These are phyloP conservation scores for Cicer arietinum DNA, from an alignment of 306 rosid genomes.

Conservation along the genomic window DNA sequence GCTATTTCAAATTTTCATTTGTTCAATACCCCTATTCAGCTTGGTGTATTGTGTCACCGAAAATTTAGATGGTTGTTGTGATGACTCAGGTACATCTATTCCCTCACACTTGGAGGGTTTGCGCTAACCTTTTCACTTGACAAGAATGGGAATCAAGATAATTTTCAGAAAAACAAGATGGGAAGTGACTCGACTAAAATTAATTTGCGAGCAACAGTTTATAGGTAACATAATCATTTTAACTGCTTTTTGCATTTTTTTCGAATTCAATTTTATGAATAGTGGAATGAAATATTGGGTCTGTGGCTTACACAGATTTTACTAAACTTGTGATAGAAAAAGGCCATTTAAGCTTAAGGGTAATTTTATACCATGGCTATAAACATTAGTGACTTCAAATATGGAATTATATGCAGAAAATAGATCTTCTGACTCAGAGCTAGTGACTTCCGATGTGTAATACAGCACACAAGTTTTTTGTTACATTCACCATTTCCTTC, in stretches of 20 bases:
- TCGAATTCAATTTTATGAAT: slow-evolving; percentile 24
- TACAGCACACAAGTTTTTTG: not conserved
- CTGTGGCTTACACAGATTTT: slow-evolving; percentile 15
- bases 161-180: slow-evolving; percentile 42
- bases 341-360: not conserved
- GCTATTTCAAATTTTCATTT: slow-evolving; percentile 39
- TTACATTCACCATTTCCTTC: not conserved
- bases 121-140: slow-evolving; percentile 75
- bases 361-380: not conserved
- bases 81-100: slow-evolving; percentile 65
- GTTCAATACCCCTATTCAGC: slow-evolving; percentile 10
- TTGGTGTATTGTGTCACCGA: slow-evolving; percentile 21
- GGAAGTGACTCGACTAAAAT: slow-evolving; percentile 76
- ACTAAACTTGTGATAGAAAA: slow-evolving; percentile 3
- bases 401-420: not conserved
- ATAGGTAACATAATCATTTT: slow-evolving; percentile 56
- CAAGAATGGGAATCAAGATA: slow-evolving; percentile 51
- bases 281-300: slow-evolving; percentile 18
- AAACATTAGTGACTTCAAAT: not conserved
- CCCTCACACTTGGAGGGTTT: slow-evolving; percentile 86
- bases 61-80: slow-evolving; percentile 26
- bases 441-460: not conserved
- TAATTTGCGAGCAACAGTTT: slow-evolving; percentile 79
- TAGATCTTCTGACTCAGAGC: not conserved
- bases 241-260: slow-evolving; percentile 19